Percentiles rank a stretch among this genome's conserved stretches.
Conservation (phyloP, 208 protist species). For the Crithidia sp. region DNA sequence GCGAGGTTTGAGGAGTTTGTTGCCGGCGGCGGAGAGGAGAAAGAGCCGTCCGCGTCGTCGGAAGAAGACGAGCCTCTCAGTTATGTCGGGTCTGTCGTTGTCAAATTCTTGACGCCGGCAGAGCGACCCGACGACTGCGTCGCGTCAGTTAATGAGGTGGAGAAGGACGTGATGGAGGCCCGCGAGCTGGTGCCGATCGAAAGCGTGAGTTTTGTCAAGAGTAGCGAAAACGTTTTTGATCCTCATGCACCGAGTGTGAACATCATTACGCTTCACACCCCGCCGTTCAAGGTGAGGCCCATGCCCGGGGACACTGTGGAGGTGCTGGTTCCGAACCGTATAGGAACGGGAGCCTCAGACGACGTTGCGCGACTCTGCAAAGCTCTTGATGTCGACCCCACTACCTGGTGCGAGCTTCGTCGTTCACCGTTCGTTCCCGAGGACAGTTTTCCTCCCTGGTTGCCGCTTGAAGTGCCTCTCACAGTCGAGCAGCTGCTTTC, state of each 20-base stretch:
- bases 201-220: constrained; percentile 12
- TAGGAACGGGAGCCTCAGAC: constrained; percentile 26
- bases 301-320: constrained; percentile 79
- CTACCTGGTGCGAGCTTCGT: constrained; percentile 66
- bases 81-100: constrained; percentile 81
- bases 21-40: constrained; percentile 26
- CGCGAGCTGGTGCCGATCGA: constrained; percentile 27
- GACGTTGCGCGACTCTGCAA: constrained; percentile 66
- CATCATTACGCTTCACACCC: not conserved
- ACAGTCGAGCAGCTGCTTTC: constrained; percentile 72
- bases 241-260: not conserved
- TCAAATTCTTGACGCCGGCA: constrained; percentile 46
- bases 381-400: constrained; percentile 51
- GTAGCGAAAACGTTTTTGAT: constrained; percentile 14
- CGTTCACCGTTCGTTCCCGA: constrained; percentile 84
- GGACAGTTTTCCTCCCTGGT: constrained; percentile 80
- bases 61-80: constrained; percentile 28
- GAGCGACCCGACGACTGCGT: not conserved
- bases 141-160: not conserved
- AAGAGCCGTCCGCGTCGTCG: constrained; percentile 24
- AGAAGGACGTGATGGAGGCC: constrained; percentile 20
- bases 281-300: constrained; percentile 1
- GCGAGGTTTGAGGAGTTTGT: constrained; percentile 52
- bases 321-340: constrained; percentile 71
- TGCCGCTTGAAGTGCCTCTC: constrained; percentile 64